A percentile compares a stretch with the other conserved stretches of the same genome.
Conservation (phyloP, 257 asterid genomes). For the Striga asiatica region DNA sequence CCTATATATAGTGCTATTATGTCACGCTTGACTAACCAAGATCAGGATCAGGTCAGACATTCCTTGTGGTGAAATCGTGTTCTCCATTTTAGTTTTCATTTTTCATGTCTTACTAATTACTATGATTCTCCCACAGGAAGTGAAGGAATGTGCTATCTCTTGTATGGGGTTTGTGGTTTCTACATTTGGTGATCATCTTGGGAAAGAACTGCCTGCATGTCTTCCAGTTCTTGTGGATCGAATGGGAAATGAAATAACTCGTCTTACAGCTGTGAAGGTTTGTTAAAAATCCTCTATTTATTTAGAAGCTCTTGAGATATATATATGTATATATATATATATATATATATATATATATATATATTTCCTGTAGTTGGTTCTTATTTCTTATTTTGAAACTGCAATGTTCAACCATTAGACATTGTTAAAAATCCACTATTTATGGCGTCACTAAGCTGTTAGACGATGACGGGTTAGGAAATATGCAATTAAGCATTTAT, state of each 20-base stretch:
- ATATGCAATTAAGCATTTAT: neutral
- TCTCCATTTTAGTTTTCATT: neutral
- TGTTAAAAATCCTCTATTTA: slow-evolving; percentile 20
- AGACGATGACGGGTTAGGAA: neutral
- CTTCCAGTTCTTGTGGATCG: slow-evolving; percentile 99
- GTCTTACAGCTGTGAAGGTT: slow-evolving; percentile 99
- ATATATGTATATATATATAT: too few species aligned
- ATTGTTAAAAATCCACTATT: slow-evolving; percentile 4
- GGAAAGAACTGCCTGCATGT: slow-evolving; percentile 61
- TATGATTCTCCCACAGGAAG: slow-evolving; percentile 56
- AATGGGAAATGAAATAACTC: slow-evolving; percentile 97
- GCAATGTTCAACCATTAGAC: neutral
- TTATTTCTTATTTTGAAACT: slow-evolving; percentile 5
- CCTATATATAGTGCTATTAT: slow-evolving; percentile 85
- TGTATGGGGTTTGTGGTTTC: slow-evolving; percentile 98
- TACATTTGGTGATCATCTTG: slow-evolving; percentile 91
- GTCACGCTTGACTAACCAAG: slow-evolving; percentile 97
- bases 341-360: too few species aligned
- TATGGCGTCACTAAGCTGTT: slow-evolving; percentile 13
- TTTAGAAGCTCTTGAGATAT: too few species aligned
- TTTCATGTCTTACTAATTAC: slow-evolving; percentile 14
- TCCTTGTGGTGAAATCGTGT: slow-evolving; percentile 5
- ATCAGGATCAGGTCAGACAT: slow-evolving; percentile 88
- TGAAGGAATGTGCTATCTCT: slow-evolving; percentile 96
- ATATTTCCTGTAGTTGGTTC: slow-evolving; percentile 11